Evolutionary conservation across 495 filamentous ascomycete genomes (phyloP).

Genomic region (Immersiella caudata): DNA sequence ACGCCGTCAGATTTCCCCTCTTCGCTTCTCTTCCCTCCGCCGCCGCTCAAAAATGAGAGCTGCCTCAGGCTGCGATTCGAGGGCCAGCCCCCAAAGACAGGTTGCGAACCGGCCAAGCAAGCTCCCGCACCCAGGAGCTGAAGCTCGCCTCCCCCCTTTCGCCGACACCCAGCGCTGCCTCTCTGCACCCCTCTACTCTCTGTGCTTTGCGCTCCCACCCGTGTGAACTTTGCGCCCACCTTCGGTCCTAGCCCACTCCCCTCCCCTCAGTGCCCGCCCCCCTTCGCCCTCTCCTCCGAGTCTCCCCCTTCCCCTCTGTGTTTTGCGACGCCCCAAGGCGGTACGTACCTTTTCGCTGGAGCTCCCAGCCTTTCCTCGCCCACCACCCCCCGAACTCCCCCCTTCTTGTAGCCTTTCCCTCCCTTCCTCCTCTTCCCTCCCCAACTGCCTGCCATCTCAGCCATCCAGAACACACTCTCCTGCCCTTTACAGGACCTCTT

Average conservation of each 20-base stretch:
- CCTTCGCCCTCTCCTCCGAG: constrained; percentile 31
- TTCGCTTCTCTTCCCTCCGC: not conserved
- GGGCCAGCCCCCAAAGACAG: not conserved
- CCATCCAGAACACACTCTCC: constrained; percentile 29
- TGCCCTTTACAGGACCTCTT: constrained; percentile 19
- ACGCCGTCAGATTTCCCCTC: not conserved
- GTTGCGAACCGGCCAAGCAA: constrained; percentile 5
- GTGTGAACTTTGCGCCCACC: constrained; percentile 25
- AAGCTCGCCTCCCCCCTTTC: constrained; percentile 12
- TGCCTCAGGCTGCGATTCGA: constrained; percentile 7
- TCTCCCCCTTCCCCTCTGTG: constrained; percentile 13
- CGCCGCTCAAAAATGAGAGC: not conserved
- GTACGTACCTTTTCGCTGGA: constrained; percentile 37
- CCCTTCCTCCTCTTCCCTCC: constrained; percentile 31
- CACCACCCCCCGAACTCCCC: constrained; percentile 41
- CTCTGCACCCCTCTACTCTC: constrained; percentile 12
- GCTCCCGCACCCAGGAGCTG: constrained; percentile 15
- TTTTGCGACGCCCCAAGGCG: not conserved
- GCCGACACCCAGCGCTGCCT: not conserved
- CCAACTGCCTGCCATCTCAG: constrained; percentile 23
- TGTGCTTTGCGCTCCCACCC: constrained; percentile 19
- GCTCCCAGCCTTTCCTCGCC: constrained; percentile 40
- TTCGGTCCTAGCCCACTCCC: constrained; percentile 21
- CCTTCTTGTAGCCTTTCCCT: constrained; percentile 38
- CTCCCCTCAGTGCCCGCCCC: constrained; percentile 34